Evolutionary conservation across 1,284 basidiomycete genomes (phyloP), one percentile per base, ranked within the genome.

Genomic region (Lentinula novae-zelandiae): DNA sequence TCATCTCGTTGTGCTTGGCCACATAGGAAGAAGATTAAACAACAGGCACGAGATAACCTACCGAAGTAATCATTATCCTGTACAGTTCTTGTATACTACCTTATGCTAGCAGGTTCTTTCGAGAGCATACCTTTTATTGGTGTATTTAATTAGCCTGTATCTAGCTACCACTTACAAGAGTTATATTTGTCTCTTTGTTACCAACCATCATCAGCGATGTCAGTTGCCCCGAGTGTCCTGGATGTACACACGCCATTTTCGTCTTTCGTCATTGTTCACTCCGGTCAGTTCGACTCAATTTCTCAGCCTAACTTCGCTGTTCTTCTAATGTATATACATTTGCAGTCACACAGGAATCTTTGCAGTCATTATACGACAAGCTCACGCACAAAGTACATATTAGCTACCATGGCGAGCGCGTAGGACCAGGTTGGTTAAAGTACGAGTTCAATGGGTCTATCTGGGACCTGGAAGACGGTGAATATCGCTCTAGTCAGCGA

Each of bases 31-130:
- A 82, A 86, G 69, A 85, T 96, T 63, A 85, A 84, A 68, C 82
- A 84, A 62, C 94, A 96, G 74, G 94, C 94, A 2, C 80, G 88
- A 66, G 93, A 96, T 66, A 92, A 95, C 71, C 76, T 89, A 67
- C 89, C 91, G 6, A 93, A 93, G 78, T 94, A 80, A 54, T 62
- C 54, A 61, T 46, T 46, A 58, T 57, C 48, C 44, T 50, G 33
- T 54, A 40, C 49, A 49, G 65, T 62, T 34, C 48, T 53, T 49
- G 31, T 48, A 59, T 64, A 34, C 53, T 51, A 40, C 15, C 51
- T 51, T 58, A 20, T 56, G 60, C 57, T 22, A 53, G 33, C n/a
- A n/a, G 22, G 20, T 44, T 6, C 34, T 22, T 42, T 20, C n/a
- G n/a, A 20, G 17, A 31, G 33, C 36, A 58, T 39, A 58, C 12